Base-by-base conservation (phyloP, 768 basidiomycete species). In the Psilocybe cubensis region DNA sequence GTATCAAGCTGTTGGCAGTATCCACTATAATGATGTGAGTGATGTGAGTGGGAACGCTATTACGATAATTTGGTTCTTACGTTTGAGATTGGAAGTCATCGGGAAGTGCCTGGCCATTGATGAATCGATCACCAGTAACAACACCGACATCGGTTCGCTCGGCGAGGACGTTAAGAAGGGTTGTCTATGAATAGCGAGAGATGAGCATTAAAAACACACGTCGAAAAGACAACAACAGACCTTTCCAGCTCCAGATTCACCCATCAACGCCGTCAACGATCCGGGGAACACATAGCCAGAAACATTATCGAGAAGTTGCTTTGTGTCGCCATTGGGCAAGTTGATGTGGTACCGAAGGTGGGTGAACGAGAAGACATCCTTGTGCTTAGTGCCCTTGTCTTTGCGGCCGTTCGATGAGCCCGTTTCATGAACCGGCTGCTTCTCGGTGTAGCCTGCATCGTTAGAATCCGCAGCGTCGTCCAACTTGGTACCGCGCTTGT, bases 1-100 rank as follows among this genome's bases (percentile, higher is more conserved):
- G 85, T 88, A 64, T 92, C 91, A 76, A 84, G 82, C 67, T 96
- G 93, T 66, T 95, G 92, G 55, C 86, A 89, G 64, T 94, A 94
- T 0, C 91, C 92, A 64, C 68, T 69, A 17, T 5, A 52, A 52
- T 25, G n/a, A 9, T 14, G 18, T 29, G 21, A 23, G 11, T 33
- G 24, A 41, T 23, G 23, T 24, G n/a, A 8, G 14, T 33, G n/a
- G 5, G 23, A 24, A 4, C 11, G 27, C 18, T n/a, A 29, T 38
- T 21, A 42, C 24, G 14, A 45, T 44, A n/a, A 17, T n/a, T n/a
- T 14, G 9, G 64, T 62, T 40, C 43, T 46, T 28, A 71, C 66
- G 84, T 87, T 75, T 88, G 86, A 58, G 87, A 74, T 62, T 81
- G 79, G 66, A 87, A 89, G 62, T 88, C 82, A 0, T 70, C 64